Percentiles rank a stretch among this genome's conserved stretches.
These are phyloP conservation scores for Septoria linicola DNA, from an alignment of 2,329 filamentous ascomycete genomes.

Conservation along the genomic window DNA sequence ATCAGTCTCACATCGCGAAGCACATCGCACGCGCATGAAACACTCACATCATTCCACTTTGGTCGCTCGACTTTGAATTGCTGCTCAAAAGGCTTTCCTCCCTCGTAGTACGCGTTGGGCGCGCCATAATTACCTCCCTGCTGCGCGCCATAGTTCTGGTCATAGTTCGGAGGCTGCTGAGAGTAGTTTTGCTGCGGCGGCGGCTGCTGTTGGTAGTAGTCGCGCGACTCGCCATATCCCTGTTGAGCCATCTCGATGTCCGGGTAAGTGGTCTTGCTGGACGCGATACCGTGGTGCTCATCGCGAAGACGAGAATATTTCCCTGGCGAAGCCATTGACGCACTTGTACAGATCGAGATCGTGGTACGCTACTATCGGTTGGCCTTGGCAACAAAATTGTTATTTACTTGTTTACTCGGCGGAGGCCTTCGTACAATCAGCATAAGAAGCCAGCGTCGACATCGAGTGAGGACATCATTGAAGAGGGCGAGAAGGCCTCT, in stretches of 20 bases:
- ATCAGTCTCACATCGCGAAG: neutral
- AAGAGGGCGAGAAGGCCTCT: too few relatives aligned
- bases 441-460: too few relatives aligned
- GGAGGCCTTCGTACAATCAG: too few relatives aligned
- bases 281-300: neutral
- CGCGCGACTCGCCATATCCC: constrained; percentile 16
- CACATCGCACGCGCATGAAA: neutral
- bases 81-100: constrained; percentile 66
- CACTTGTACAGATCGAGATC: neutral
- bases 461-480: too few relatives aligned
- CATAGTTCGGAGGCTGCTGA: constrained; percentile 19
- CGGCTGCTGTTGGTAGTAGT: constrained; percentile 17
- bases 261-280: neutral
- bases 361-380: neutral
- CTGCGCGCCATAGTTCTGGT: constrained; percentile 22
- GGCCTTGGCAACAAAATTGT: constrained; percentile 1
- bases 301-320: constrained; percentile 1
- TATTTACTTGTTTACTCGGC: neutral
- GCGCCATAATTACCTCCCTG: constrained; percentile 35
- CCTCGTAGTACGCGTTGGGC: constrained; percentile 29
- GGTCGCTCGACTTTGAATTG: constrained; percentile 77
- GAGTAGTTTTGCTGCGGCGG: constrained; percentile 8
- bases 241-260: constrained; percentile 13
- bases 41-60: constrained; percentile 72
- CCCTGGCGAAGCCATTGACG: neutral